These are phyloP conservation scores for Quercus tomentella DNA, from an alignment of 331 rosid species.

Conservation along the genomic window DNA sequence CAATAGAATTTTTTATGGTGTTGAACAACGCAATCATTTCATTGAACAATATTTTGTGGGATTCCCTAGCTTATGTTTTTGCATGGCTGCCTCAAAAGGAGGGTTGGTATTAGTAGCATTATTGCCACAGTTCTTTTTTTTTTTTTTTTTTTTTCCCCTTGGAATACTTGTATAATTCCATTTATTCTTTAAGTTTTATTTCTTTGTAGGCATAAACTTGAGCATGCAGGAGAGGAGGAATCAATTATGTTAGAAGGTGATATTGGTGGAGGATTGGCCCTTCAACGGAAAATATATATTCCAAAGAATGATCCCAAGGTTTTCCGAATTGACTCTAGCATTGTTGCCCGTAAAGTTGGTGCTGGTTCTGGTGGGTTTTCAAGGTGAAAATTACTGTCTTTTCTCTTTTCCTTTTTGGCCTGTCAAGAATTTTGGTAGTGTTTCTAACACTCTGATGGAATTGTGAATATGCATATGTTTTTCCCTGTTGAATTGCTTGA, in stretches of 20 bases:
- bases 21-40: no score
- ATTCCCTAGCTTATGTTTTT: not conserved
- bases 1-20: no score
- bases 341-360: conserved; percentile 71
- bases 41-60: not conserved
- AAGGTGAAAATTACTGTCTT: conserved; percentile 37
- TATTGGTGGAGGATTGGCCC: conserved; percentile 83
- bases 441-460: no score
- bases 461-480: not conserved
- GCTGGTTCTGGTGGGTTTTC: conserved; percentile 99
- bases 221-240: conserved; percentile 67
- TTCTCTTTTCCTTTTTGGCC: not conserved
- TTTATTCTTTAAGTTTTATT: conserved; percentile 3
- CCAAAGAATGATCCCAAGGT: conserved; percentile 44
- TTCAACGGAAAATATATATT: conserved; percentile 55
- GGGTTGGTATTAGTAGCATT: not conserved
- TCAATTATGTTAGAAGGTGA: conserved; percentile 74
- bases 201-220: conserved; percentile 58
- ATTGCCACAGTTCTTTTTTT: not conserved
- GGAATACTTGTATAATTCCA: not conserved
- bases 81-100: not conserved
- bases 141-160: not conserved
- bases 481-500: not conserved
- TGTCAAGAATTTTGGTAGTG: not conserved
- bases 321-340: conserved; percentile 66